phyloP scores from a whole-genome alignment of 2,329 filamentous ascomycete genomes.

The Aspergillus versicolor region DNA sequence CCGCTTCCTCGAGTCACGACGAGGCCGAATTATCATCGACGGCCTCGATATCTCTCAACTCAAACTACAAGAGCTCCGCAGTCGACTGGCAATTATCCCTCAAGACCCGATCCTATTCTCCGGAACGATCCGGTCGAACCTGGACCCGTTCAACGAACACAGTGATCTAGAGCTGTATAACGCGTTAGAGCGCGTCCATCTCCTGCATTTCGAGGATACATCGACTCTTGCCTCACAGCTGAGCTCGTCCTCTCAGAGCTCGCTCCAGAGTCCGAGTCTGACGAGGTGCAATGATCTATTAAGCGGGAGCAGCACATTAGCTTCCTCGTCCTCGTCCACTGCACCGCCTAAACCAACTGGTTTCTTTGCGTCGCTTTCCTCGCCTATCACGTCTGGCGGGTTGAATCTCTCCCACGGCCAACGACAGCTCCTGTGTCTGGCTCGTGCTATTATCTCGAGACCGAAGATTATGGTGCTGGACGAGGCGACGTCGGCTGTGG shows the following conservation, averaged over 20 bases:
- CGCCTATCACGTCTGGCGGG: conserved; percentile 68
- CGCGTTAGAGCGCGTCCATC: conserved; percentile 68
- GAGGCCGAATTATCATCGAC: conserved; percentile 27
- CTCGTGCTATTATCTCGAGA: conserved; percentile 59
- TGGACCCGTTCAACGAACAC: conserved; percentile 73
- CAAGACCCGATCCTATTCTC: conserved; percentile 81
- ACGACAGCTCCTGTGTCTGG: conserved; percentile 28
- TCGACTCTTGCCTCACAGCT: conserved; percentile 16
- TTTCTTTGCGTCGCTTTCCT: conserved; percentile 62
- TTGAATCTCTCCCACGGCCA: conserved; percentile 53
- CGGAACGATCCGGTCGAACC: conserved; percentile 72
- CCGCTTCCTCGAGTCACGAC: conserved; percentile 22
- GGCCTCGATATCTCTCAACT: conserved; percentile 48
- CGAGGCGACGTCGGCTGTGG: conserved; percentile 75
- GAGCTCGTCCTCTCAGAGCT: neutral
- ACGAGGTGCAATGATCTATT: neutral
- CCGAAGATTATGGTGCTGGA: conserved; percentile 79
- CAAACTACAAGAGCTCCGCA: conserved; percentile 58
- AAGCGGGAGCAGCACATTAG: conserved; percentile 13
- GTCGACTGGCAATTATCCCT: conserved; percentile 74
- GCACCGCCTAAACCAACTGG: conserved; percentile 16
- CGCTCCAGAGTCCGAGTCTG: neutral
- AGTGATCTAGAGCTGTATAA: conserved; percentile 67
- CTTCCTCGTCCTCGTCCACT: conserved; percentile 8
- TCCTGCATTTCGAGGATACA: conserved; percentile 52